Percentiles rank a stretch among this genome's conserved stretches.
These are phyloP conservation scores for Rutstroemia sp. DNA, from an alignment of 2,329 filamentous ascomycete genomes.

Conservation along the genomic window DNA sequence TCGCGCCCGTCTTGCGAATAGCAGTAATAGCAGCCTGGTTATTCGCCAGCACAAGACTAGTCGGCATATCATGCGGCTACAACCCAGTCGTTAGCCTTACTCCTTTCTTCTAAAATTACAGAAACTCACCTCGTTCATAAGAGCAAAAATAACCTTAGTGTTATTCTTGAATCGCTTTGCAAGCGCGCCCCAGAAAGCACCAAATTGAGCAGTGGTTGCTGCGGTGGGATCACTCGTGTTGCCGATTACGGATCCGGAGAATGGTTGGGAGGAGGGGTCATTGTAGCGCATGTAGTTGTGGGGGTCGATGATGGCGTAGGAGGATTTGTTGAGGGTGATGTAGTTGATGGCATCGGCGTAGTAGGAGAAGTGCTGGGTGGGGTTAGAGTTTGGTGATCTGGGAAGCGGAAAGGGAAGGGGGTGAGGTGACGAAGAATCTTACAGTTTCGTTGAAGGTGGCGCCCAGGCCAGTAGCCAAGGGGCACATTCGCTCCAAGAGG, in stretches of 20 bases:
- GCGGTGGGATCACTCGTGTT: slow-evolving; percentile 37
- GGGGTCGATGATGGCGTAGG: slow-evolving; percentile 41
- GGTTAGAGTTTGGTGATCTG: neutral
- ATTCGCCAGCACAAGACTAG: slow-evolving; percentile 37
- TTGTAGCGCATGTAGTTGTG: slow-evolving; percentile 50
- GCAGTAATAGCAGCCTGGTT: slow-evolving; percentile 40
- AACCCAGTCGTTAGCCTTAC: neutral
- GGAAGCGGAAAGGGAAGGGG: too few species aligned
- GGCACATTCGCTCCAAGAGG: slow-evolving; percentile 44
- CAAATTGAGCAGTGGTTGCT: slow-evolving; percentile 41
- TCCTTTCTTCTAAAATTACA: neutral
- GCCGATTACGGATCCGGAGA: slow-evolving; percentile 42
- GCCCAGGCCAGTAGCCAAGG: slow-evolving; percentile 38
- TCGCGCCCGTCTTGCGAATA: slow-evolving; percentile 37
- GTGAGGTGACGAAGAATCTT: neutral
- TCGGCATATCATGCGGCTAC: slow-evolving; percentile 42
- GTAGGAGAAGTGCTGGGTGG: slow-evolving; percentile 34
- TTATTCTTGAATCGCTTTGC: slow-evolving; percentile 39
- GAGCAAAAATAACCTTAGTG: slow-evolving; percentile 41
- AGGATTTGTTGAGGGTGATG: slow-evolving; percentile 40
- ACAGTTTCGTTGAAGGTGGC: slow-evolving; percentile 42
- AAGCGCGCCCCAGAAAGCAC: slow-evolving; percentile 42
- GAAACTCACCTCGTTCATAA: slow-evolving; percentile 34
- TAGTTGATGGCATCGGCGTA: slow-evolving; percentile 42
- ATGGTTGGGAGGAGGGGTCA: slow-evolving; percentile 41